Percentiles rank a stretch among this genome's conserved stretches.
Conservation (phyloP, 352 stramenopile species). For the Pilasporangium apinafurcum region DNA sequence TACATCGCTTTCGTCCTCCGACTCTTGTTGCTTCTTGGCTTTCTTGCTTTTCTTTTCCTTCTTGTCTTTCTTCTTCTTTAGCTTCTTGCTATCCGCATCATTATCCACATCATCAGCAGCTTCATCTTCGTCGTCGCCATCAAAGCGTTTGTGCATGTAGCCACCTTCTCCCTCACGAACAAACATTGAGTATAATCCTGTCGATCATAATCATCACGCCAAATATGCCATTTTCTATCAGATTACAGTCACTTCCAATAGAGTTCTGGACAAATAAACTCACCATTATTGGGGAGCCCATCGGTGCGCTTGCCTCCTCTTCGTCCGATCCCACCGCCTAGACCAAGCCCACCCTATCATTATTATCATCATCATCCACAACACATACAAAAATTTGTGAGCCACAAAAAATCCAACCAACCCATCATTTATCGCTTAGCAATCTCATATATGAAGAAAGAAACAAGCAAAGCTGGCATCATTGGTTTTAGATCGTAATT, state of each 20-base stretch:
- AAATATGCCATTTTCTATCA: neutral
- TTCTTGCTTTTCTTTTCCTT: slow-evolving; percentile 9
- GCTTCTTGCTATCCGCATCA: slow-evolving; percentile 29
- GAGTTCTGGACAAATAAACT: no score
- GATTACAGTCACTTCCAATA: no score
- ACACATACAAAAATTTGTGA: neutral
- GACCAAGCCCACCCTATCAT: slow-evolving; percentile 61
- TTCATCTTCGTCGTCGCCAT: slow-evolving; percentile 29
- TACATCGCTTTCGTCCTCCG: no score
- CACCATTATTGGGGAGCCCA: slow-evolving; percentile 68
- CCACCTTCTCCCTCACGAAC: slow-evolving; percentile 68
- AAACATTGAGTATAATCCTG: slow-evolving; percentile 80
- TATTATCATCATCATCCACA: neutral
- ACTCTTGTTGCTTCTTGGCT: slow-evolving; percentile 18
- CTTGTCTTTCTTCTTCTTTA: slow-evolving; percentile 15
- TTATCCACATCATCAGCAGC: slow-evolving; percentile 18
- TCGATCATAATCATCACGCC: neutral
- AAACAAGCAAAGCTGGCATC: neutral
- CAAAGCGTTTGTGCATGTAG: slow-evolving; percentile 80
- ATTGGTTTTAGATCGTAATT: neutral
- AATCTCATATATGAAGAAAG: no score
- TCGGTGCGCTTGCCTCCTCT: slow-evolving; percentile 62
- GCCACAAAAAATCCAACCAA: slow-evolving; percentile 4
- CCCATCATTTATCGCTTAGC: neutral
- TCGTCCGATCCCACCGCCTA: slow-evolving; percentile 35